These are phyloP conservation scores for Aureobasidium sp. DNA, from an alignment of 2,329 filamentous ascomycete species.

Conservation along the genomic window DNA sequence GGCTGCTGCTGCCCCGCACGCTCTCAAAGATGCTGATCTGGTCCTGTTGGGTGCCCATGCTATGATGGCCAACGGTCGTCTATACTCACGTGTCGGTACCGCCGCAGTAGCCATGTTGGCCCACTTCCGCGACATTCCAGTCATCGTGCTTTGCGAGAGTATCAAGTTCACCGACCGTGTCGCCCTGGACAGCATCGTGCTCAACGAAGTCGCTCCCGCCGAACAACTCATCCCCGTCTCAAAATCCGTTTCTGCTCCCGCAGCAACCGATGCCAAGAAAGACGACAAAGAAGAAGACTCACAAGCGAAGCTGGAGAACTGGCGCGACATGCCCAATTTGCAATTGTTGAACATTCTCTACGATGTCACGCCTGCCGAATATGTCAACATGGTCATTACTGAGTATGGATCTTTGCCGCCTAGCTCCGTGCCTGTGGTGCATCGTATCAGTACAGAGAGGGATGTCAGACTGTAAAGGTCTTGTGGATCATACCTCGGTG, in stretches of 20 bases:
- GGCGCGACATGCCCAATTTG: slow-evolving; percentile 50
- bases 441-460: slow-evolving; percentile 45
- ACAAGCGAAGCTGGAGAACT: slow-evolving; percentile 36
- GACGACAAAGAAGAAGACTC: slow-evolving; percentile 24
- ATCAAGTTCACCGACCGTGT: slow-evolving; percentile 92
- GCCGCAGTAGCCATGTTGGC: slow-evolving; percentile 80
- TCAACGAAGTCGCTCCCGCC: slow-evolving; percentile 82
- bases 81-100: slow-evolving; percentile 83
- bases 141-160: slow-evolving; percentile 86
- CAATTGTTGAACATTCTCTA: slow-evolving; percentile 72
- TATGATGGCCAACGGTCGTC: slow-evolving; percentile 88
- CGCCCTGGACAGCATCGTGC: slow-evolving; percentile 82
- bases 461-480: slow-evolving; percentile 12
- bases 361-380: slow-evolving; percentile 81
- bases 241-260: not conserved
- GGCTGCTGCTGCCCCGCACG: slow-evolving; percentile 66
- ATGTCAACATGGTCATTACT: slow-evolving; percentile 80
- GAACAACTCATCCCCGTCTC: slow-evolving; percentile 46
- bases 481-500: not conserved
- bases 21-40: slow-evolving; percentile 61
- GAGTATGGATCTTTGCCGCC: slow-evolving; percentile 83
- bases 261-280: slow-evolving; percentile 11
- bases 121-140: slow-evolving; percentile 63
- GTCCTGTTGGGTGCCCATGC: slow-evolving; percentile 83
- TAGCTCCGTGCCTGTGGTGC: slow-evolving; percentile 70